Evolutionary conservation across 208 protist species (phyloP).

Genomic region (Leishmania aethiopica): DNA sequence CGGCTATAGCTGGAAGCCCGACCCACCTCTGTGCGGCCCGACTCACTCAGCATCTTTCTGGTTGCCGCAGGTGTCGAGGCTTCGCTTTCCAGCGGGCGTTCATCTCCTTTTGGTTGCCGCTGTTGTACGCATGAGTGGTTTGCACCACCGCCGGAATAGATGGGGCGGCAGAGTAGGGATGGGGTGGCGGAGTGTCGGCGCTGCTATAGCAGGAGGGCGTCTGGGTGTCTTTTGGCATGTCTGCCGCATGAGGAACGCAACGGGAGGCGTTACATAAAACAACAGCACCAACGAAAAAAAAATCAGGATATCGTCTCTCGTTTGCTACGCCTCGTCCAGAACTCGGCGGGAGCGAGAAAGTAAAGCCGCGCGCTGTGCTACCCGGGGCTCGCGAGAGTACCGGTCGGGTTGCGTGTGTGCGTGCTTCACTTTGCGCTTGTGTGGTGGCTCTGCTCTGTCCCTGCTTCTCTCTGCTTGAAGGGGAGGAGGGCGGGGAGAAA

Average conservation of each 20-base stretch:
- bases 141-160: not conserved
- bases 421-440: not conserved
- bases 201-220: not conserved
- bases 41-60: not conserved
- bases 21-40: not conserved
- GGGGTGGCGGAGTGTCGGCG: not conserved
- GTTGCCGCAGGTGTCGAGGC: not conserved
- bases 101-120: not conserved
- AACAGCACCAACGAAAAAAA: not conserved
- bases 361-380: not conserved
- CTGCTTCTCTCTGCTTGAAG: not conserved
- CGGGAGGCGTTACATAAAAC: not conserved
- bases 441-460: not conserved
- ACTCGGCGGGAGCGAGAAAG: not conserved
- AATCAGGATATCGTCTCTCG: not conserved
- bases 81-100: not conserved
- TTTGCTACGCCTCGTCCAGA: not conserved
- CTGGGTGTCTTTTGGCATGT: not conserved
- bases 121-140: not conserved
- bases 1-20: not conserved
- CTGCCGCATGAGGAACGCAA: not conserved
- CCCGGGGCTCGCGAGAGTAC: not conserved
- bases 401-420: not conserved
- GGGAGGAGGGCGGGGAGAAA: not conserved
- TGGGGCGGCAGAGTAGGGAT: not conserved